These are phyloP conservation scores for Neospora caninum DNA, from an alignment of 169 alveolate species.

Conservation along the genomic window DNA sequence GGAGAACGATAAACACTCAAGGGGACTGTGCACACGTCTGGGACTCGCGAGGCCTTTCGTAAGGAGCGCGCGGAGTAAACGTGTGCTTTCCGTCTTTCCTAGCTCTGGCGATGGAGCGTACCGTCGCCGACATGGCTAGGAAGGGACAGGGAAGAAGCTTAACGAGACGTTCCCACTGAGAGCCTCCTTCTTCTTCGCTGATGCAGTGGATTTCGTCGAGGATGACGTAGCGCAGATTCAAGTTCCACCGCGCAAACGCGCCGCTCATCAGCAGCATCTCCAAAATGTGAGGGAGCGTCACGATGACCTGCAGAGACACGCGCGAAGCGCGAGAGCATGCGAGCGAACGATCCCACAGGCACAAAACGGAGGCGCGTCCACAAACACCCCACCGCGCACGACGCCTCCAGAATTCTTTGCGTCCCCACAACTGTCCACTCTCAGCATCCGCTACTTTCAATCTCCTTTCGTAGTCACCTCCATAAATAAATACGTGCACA, in stretches of 20 bases:
- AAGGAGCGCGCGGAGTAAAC: too few species aligned
- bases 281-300: conserved; percentile 87
- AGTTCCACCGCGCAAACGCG: conserved; percentile 75
- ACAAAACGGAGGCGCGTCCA: too few species aligned
- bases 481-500: neutral
- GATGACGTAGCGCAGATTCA: conserved; percentile 86
- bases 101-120: conserved; percentile 83
- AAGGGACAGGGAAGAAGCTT: conserved; percentile 91
- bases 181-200: conserved; percentile 77
- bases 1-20: too few species aligned
- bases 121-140: conserved; percentile 93
- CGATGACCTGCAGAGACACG: conserved; percentile 79
- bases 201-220: conserved; percentile 92
- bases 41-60: too few species aligned
- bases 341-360: too few species aligned
- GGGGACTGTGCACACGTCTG: too few species aligned
- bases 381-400: too few species aligned
- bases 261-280: conserved; percentile 86
- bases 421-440: too few species aligned
- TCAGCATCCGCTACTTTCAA: too few species aligned
- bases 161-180: conserved; percentile 77
- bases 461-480: too few species aligned
- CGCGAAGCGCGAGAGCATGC: neutral
- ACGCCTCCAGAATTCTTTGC: too few species aligned
- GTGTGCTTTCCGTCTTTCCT: conserved; percentile 74